These are phyloP conservation scores for Bipolaris cookei DNA, from an alignment of 2,329 filamentous ascomycete genomes.

Conservation along the genomic window DNA sequence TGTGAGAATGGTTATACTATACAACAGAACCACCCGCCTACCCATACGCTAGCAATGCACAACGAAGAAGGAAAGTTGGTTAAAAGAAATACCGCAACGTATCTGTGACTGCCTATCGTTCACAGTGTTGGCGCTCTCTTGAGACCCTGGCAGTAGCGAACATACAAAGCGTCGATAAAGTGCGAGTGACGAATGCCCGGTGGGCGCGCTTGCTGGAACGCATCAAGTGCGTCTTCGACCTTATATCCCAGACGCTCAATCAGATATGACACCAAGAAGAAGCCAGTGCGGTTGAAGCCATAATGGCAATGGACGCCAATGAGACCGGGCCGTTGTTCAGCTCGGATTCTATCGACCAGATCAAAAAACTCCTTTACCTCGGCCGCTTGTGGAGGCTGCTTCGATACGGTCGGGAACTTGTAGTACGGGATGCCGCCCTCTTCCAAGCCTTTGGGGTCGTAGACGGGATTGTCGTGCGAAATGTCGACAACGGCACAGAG, in stretches of 20 bases:
- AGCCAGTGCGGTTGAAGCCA: conserved; percentile 92
- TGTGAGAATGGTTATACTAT: too few species aligned
- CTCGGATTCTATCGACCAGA: conserved; percentile 59
- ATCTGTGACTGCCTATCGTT: neutral
- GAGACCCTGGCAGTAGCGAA: conserved; percentile 70
- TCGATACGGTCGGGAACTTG: conserved; percentile 91
- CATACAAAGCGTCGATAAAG: conserved; percentile 82
- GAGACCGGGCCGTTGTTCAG: conserved; percentile 46
- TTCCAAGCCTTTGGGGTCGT: conserved; percentile 68
- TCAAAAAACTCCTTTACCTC: conserved; percentile 66
- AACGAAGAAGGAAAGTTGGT: conserved; percentile 2
- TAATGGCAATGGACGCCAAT: conserved; percentile 95
- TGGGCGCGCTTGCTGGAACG: conserved; percentile 74
- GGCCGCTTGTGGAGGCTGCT: conserved; percentile 75
- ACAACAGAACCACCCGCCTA: too few species aligned
- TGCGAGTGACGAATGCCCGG: conserved; percentile 89
- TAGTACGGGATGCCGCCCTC: conserved; percentile 60
- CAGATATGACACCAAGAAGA: conserved; percentile 89
- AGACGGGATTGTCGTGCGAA: conserved; percentile 87
- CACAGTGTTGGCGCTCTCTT: conserved; percentile 41
- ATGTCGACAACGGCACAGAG: conserved; percentile 87
- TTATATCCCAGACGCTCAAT: conserved; percentile 76
- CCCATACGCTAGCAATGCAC: neutral
- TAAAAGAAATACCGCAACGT: neutral
- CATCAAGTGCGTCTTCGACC: conserved; percentile 77